Percentiles rank a stretch among this genome's conserved stretches.
Conservation (phyloP, 345 rosid genomes). For the Gossypium turneri region DNA sequence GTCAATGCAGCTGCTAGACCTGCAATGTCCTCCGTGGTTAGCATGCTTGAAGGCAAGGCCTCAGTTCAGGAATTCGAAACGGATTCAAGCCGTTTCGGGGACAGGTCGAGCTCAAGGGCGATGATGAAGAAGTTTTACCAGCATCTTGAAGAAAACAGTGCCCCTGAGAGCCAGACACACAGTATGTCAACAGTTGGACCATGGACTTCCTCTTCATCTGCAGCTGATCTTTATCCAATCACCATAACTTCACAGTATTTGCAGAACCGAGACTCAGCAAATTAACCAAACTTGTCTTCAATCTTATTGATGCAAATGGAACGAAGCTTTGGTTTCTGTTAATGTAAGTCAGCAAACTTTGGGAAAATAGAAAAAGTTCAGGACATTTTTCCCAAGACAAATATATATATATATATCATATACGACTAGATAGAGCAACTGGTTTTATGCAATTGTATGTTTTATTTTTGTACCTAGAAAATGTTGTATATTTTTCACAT, state of each 20-base stretch:
- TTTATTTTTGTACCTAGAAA: background rate
- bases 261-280: background rate
- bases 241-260: conserved; percentile 18
- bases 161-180: conserved; percentile 14
- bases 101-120: conserved; percentile 14
- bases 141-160: background rate
- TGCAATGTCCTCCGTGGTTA: conserved; percentile 51
- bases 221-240: conserved; percentile 34
- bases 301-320: background rate
- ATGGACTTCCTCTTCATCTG: conserved; percentile 26
- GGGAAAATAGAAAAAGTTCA: background rate
- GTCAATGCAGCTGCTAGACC: conserved; percentile 39
- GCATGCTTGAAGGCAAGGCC: conserved; percentile 50
- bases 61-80: conserved; percentile 19
- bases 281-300: background rate
- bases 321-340: background rate
- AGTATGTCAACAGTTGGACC: conserved; percentile 14
- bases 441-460: background rate
- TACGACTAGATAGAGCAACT: background rate
- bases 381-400: background rate
- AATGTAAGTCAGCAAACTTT: background rate
- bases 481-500: background rate
- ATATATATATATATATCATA: background rate
- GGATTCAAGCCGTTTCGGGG: background rate
- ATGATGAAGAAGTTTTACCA: conserved; percentile 24